These are phyloP conservation scores for Rosa rugosa DNA, from an alignment of 306 rosid genomes.

Conservation along the genomic window DNA sequence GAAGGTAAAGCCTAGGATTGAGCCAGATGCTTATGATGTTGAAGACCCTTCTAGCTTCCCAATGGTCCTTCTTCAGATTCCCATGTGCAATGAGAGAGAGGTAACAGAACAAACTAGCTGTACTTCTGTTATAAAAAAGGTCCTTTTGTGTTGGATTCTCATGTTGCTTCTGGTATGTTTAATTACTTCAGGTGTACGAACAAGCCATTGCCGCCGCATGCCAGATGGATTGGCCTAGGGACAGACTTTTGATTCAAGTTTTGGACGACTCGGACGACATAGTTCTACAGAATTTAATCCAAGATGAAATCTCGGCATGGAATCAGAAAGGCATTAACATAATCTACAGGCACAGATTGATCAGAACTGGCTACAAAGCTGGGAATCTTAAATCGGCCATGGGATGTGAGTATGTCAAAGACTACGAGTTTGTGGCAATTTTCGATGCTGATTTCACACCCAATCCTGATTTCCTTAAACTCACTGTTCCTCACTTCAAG, in stretches of 20 bases:
- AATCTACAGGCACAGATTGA: conserved; percentile 80
- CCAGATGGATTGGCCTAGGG: conserved; percentile 96
- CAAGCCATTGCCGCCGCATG: conserved; percentile 87
- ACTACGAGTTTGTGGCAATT: conserved; percentile 85
- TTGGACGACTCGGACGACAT: conserved; percentile 86
- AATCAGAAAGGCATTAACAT: conserved; percentile 76
- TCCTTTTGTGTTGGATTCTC: background rate
- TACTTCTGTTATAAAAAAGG: background rate
- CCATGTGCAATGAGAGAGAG: conserved; percentile 99
- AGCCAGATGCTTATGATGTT: conserved; percentile 49
- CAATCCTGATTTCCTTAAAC: conserved; percentile 85
- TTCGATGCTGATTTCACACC: conserved; percentile 97
- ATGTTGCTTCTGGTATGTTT: conserved; percentile 3
- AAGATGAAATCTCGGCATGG: conserved; percentile 78
- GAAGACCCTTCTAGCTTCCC: conserved; percentile 75
- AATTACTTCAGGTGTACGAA: conserved; percentile 61
- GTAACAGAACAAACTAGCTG: conserved; percentile 36
- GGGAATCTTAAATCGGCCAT: conserved; percentile 97
- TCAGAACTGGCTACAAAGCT: conserved; percentile 95
- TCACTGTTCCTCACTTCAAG: conserved; percentile 87
- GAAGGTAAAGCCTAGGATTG: conserved; percentile 71
- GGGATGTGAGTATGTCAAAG: conserved; percentile 84
- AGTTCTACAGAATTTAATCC: conserved; percentile 62
- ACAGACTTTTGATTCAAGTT: conserved; percentile 77
- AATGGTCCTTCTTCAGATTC: conserved; percentile 93